Conservation (phyloP, 345 rosid genomes). For the Gossypium longicalyx region DNA sequence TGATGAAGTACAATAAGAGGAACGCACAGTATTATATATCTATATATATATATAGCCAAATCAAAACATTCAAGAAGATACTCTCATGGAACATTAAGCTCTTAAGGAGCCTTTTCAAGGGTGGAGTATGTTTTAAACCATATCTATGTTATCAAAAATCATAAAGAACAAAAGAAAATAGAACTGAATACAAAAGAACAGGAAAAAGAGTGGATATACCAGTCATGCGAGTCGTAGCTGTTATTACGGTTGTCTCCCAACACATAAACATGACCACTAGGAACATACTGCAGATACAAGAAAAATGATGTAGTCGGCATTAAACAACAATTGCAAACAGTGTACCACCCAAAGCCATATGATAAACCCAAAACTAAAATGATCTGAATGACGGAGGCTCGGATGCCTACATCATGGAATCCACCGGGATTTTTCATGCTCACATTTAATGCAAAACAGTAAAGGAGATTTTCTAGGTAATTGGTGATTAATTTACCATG, state of each 20-base stretch:
- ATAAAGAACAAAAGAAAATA: slow-evolving; percentile 3
- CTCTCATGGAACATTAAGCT: neutral
- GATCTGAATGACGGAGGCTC: neutral
- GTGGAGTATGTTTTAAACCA: neutral
- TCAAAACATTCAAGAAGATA: neutral
- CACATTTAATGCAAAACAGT: neutral
- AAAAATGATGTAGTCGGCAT: neutral
- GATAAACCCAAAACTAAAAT: neutral
- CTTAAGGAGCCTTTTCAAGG: neutral
- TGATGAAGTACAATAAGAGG: neutral
- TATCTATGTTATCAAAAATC: neutral
- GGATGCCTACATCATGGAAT: slow-evolving; percentile 9
- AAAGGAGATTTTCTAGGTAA: neutral
- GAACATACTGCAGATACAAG: slow-evolving; percentile 17
- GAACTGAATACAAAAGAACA: neutral
- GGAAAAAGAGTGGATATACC: neutral
- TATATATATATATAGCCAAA: neutral
- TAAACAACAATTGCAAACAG: neutral
- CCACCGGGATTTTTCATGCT: neutral
- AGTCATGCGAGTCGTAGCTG: slow-evolving; percentile 34
- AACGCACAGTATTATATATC: neutral
- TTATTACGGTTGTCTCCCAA: slow-evolving; percentile 36
- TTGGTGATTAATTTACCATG: neutral
- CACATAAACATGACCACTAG: slow-evolving; percentile 17
- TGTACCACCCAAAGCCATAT: neutral